Percentiles rank a stretch among this genome's conserved stretches.
Evolutionary conservation across 441 rosid genomes (phyloP).

Genomic region (Syzygium malaccense): DNA sequence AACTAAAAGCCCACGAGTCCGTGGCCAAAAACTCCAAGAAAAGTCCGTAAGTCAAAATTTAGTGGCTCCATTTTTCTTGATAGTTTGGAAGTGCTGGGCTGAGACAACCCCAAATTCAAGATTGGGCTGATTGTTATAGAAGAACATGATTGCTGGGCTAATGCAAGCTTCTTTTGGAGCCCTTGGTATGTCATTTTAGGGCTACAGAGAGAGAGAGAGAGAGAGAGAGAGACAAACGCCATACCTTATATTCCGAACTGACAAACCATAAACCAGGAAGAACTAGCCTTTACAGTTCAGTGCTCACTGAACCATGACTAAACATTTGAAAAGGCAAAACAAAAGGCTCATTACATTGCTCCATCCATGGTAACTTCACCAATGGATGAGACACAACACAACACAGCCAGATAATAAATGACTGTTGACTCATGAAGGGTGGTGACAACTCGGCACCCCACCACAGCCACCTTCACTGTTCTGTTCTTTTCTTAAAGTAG

Average conservation of each 20-base stretch:
- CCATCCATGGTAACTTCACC: not conserved
- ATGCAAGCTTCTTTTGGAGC: not conserved
- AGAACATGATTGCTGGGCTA: not conserved
- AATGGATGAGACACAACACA: not conserved
- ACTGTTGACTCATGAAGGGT: not conserved
- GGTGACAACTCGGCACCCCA: not conserved
- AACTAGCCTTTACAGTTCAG: not conserved
- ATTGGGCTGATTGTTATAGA: not conserved
- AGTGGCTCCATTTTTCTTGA: not conserved
- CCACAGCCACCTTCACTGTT: not conserved
- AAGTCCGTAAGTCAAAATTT: not conserved
- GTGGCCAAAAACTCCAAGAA: not conserved
- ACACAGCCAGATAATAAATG: not conserved
- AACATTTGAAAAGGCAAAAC: not conserved
- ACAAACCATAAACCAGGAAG: not conserved
- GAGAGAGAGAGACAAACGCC: not conserved
- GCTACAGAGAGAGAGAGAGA: not conserved
- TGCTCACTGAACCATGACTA: not conserved
- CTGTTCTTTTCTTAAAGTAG: not conserved
- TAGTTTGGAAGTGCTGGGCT: not conserved
- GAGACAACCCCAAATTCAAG: not conserved
- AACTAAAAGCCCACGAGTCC: not conserved
- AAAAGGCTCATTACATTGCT: not conserved
- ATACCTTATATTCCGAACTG: not conserved
- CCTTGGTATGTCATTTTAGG: not conserved